Percentiles rank a stretch among this genome's conserved stretches.
Evolutionary conservation across 345 rosid genomes (phyloP).

Genomic region (Limnanthes douglasii): DNA sequence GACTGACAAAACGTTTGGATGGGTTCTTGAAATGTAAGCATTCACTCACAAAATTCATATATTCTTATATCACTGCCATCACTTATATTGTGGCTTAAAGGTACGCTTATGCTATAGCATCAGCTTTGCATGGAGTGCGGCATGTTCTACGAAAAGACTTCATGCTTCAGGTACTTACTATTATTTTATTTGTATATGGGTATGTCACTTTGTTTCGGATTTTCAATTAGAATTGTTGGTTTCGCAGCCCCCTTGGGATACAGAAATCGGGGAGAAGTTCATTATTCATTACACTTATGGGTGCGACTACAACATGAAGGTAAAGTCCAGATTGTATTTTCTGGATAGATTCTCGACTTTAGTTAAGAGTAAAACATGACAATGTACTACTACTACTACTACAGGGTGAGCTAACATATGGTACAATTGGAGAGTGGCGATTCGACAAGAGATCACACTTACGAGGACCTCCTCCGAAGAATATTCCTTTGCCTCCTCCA

Average conservation of each 20-base stretch:
- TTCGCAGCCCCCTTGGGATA: slow-evolving; percentile 98
- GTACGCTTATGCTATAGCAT: slow-evolving; percentile 97
- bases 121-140: slow-evolving; percentile 86
- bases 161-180: slow-evolving; percentile 87
- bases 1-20: slow-evolving; percentile 91
- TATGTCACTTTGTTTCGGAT: slow-evolving; percentile 1
- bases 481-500: slow-evolving; percentile 71
- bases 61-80: slow-evolving; percentile 5
- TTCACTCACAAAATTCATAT: slow-evolving; percentile 2
- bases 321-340: slow-evolving; percentile 7
- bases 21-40: slow-evolving; percentile 98
- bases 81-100: slow-evolving; percentile 22
- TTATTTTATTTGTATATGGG: too few relatives aligned
- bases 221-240: slow-evolving; percentile 5
- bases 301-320: slow-evolving; percentile 89
- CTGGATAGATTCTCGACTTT: neutral
- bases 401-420: slow-evolving; percentile 83
- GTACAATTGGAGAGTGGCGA: slow-evolving; percentile 84
- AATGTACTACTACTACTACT: slow-evolving; percentile 1
- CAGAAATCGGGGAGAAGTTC: slow-evolving; percentile 44
- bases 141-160: slow-evolving; percentile 81
- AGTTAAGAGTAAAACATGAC: neutral
- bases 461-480: slow-evolving; percentile 66
- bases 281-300: slow-evolving; percentile 96
- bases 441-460: slow-evolving; percentile 88